Evolutionary conservation across 2,329 filamentous ascomycete genomes (phyloP).

Genomic region (Alternaria sp.): DNA sequence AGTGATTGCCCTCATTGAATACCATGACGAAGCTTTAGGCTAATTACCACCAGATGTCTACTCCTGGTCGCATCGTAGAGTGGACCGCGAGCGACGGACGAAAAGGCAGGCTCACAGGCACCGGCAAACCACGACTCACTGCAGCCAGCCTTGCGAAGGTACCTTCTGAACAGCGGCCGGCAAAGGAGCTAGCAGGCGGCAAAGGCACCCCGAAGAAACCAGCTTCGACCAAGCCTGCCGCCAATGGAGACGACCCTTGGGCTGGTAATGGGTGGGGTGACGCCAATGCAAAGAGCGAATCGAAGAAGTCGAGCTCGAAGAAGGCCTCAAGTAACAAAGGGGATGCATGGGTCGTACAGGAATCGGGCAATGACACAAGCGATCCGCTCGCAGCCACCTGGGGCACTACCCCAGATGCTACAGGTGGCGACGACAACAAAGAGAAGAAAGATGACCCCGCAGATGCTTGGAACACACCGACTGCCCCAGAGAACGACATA

Average conservation of each 20-base stretch:
- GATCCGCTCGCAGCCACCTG: neutral
- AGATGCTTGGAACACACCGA: neutral
- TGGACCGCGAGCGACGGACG: slow-evolving; percentile 45
- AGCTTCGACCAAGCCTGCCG: neutral
- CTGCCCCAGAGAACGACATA: neutral
- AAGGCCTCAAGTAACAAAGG: slow-evolving; percentile 1
- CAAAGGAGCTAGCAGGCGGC: neutral
- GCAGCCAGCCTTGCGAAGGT: slow-evolving; percentile 19
- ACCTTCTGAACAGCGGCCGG: slow-evolving; percentile 8
- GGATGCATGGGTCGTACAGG: neutral
- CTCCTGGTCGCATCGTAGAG: slow-evolving; percentile 37
- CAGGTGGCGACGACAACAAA: neutral
- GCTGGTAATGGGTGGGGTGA: neutral
- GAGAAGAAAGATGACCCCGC: neutral
- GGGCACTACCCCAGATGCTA: neutral
- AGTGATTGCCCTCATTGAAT: neutral
- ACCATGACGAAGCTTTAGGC: neutral
- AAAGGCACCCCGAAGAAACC: slow-evolving; percentile 6
- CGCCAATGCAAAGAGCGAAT: neutral
- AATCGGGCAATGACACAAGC: neutral
- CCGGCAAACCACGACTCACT: slow-evolving; percentile 21
- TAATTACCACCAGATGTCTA: slow-evolving; percentile 19
- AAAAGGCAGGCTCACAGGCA: slow-evolving; percentile 30
- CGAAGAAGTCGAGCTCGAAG: neutral
- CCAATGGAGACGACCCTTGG: neutral